Conservation (phyloP, 2,329 filamentous ascomycete species). For the Ophiosphaerella korrae region DNA sequence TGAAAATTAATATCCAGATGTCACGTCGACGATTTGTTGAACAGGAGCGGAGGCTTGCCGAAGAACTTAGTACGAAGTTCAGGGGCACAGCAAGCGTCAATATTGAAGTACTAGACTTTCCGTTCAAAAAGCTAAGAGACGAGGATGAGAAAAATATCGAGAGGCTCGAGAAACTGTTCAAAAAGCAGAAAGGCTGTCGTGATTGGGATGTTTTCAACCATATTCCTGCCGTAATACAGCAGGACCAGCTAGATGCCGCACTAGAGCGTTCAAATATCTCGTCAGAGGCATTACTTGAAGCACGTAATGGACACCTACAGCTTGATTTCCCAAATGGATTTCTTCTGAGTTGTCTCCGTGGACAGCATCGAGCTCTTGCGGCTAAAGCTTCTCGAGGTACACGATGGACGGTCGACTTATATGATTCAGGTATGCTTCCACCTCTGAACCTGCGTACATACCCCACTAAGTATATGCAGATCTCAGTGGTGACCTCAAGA, state of each 20-base stretch:
- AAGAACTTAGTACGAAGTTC: slow-evolving; percentile 3
- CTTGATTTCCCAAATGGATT: slow-evolving; percentile 1
- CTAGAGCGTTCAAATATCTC: background rate
- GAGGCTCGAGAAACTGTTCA: slow-evolving; percentile 6
- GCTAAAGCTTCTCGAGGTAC: background rate
- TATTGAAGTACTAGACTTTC: slow-evolving; percentile 5
- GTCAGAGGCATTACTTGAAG: background rate
- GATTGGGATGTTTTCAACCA: slow-evolving; percentile 1
- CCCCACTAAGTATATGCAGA: slow-evolving; percentile 4
- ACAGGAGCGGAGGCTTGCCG: slow-evolving; percentile 5
- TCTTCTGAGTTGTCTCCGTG: background rate
- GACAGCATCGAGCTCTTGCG: background rate
- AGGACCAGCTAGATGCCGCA: slow-evolving; percentile 1
- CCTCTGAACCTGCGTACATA: background rate
- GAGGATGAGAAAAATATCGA: slow-evolving; percentile 4
- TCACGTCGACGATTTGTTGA: slow-evolving; percentile 5
- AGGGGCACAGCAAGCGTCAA: slow-evolving; percentile 8
- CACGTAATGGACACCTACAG: background rate
- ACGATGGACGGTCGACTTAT: slow-evolving; percentile 8
- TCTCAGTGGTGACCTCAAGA: slow-evolving; percentile 6
- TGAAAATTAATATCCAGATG: background rate
- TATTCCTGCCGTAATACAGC: slow-evolving; percentile 3
- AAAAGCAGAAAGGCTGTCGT: slow-evolving; percentile 2
- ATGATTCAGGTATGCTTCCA: slow-evolving; percentile 3
- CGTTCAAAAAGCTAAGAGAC: background rate